A percentile compares a stretch with the other conserved stretches of the same genome.
phyloP scores from a whole-genome alignment of 2,329 filamentous ascomycete genomes.

The Microsporum canis region DNA sequence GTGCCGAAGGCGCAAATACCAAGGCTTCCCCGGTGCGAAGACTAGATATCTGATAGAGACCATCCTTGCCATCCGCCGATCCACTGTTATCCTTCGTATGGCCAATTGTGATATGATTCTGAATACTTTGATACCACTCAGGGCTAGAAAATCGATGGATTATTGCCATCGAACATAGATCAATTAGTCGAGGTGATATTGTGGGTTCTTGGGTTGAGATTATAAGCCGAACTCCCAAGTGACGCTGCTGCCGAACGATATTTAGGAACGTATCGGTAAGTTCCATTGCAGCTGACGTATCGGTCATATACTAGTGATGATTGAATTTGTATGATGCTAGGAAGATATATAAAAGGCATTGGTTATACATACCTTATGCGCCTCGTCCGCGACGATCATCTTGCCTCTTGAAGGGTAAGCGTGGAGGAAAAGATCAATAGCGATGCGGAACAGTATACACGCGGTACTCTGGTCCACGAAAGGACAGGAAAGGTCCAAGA shows the following conservation, averaged over 20 bases:
- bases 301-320: constrained; percentile 15
- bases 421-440: constrained; percentile 17
- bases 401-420: constrained; percentile 11
- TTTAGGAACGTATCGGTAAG: constrained; percentile 50
- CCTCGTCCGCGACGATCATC: constrained; percentile 17
- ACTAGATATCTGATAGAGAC: background rate
- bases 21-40: background rate
- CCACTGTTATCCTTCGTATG: background rate
- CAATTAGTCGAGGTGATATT: constrained; percentile 53
- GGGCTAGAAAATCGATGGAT: constrained; percentile 60
- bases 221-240: constrained; percentile 52
- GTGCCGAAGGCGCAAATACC: background rate
- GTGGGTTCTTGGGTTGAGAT: constrained; percentile 68
- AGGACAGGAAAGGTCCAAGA: constrained; percentile 17
- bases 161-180: constrained; percentile 57
- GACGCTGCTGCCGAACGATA: constrained; percentile 56
- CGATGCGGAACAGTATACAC: constrained; percentile 18
- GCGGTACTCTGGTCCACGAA: constrained; percentile 16
- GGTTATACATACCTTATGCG: constrained; percentile 16
- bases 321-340: background rate
- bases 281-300: constrained; percentile 9
- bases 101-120: constrained; percentile 20
- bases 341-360: background rate
- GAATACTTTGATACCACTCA: constrained; percentile 43
- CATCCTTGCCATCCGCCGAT: background rate